Base-by-base conservation (phyloP, 1,139 yeast species). In the Debaryomyces singareniensis region DNA sequence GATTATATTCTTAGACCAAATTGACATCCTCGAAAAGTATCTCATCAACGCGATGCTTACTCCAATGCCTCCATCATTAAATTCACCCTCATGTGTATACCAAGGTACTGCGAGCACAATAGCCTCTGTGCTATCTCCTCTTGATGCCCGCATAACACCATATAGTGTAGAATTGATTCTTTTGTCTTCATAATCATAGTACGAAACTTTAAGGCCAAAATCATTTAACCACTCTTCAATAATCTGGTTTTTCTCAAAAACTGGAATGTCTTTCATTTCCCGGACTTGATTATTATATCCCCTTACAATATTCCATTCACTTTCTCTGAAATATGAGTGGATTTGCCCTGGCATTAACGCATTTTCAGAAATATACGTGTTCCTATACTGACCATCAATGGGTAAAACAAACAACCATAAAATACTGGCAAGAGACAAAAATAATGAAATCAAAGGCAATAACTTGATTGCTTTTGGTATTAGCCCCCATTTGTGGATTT, bases 301-400 rank as follows among this genome's bases (percentile, higher is more conserved):
- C 35, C 97, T 63, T 15, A 87, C 76, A 33, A 84, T 66, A 47
- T 89, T 86, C 96, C 97, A 91, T 48, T 91, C 98, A 30, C 91
- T 78, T 45, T 89, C 97, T 35, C 97, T 68, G 53, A 86, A 93
- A 51, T 86, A 87, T 12, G 95, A 81, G 44, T 80, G 81, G 3
- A 91, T 97, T 52, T 91, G 97, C 1, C 94, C 89, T 9, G 98
- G 97, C 84, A 93, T 79, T 52, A 93, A 65, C 21, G 99, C 99
- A 57, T 91, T 93, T 51, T 93, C 99, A 5, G 95, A 82, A 13
- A 89, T 83, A 51, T 91, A 91, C 5, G 96, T 85, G 41, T 68
- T 61, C 33, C 96, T 66, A 49, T 66, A 86, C 51, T 84, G 85
- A 14, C 96, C 97, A 25, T 82, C 82, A 44, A 78, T 43, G 1